phyloP scores from a whole-genome alignment of 306 rosid species.

The Styphnolobium japonicum region DNA sequence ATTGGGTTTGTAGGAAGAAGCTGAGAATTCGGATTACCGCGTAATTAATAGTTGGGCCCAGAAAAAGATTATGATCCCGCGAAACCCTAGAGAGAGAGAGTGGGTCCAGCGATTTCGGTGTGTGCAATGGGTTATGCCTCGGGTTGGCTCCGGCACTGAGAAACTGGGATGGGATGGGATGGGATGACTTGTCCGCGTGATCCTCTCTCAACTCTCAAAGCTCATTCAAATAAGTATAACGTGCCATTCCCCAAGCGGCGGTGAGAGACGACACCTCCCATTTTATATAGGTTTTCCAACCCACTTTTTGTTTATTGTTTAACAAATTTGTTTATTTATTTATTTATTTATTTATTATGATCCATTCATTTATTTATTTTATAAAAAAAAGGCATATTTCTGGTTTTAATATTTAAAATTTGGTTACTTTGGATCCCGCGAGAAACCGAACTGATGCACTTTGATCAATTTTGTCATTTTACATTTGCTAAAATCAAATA shows the following conservation, averaged over 20 bases:
- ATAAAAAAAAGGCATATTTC: neutral
- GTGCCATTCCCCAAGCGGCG: constrained; percentile 1
- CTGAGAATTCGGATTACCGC: constrained; percentile 57
- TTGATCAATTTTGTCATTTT: no score
- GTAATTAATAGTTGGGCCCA: constrained; percentile 30
- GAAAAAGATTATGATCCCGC: constrained; percentile 26
- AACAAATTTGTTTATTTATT: no score
- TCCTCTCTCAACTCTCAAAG: no score
- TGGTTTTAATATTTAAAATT: constrained; percentile 16
- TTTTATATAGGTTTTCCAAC: no score
- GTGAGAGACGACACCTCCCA: no score
- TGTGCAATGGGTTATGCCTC: neutral
- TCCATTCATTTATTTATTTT: no score
- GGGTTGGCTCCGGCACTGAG: constrained; percentile 4
- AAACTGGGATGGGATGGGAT: neutral
- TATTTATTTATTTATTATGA: no score
- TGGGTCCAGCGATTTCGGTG: constrained; percentile 38
- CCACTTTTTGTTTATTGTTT: no score
- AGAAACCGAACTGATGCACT: no score
- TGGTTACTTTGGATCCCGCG: constrained; percentile 31
- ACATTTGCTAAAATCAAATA: no score
- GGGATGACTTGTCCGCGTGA: constrained; percentile 27
- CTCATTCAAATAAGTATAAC: no score
- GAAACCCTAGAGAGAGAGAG: constrained; percentile 23
- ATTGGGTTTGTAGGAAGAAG: neutral